A percentile compares a stretch with the other conserved stretches of the same genome.
phyloP scores from a whole-genome alignment of 164 flowering plant species.

The Sedum album region DNA sequence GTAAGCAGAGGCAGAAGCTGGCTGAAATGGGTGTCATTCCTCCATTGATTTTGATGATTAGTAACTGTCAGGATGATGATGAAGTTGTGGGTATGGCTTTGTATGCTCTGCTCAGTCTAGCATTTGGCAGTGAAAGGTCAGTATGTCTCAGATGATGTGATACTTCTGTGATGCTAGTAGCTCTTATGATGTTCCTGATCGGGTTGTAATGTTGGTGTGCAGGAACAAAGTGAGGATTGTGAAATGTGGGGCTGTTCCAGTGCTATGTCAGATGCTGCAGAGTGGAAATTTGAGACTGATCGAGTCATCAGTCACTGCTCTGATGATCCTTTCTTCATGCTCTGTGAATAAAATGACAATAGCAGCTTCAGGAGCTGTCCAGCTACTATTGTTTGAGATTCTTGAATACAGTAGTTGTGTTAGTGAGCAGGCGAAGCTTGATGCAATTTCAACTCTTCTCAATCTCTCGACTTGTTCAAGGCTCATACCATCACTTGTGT shows the following conservation, averaged over 20 bases:
- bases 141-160: neutral
- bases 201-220: constrained; percentile 13
- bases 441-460: constrained; percentile 42
- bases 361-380: constrained; percentile 41
- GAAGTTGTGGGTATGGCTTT: constrained; percentile 34
- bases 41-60: constrained; percentile 39
- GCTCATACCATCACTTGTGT: constrained; percentile 19
- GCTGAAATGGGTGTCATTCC: constrained; percentile 32
- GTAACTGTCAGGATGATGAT: constrained; percentile 20
- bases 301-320: constrained; percentile 26
- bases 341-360: constrained; percentile 34
- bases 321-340: constrained; percentile 58
- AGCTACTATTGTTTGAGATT: constrained; percentile 21
- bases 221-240: constrained; percentile 51
- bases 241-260: constrained; percentile 40
- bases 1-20: constrained; percentile 29
- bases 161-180: neutral
- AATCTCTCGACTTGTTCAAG: constrained; percentile 42
- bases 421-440: constrained; percentile 34
- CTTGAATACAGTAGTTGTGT: constrained; percentile 12
- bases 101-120: constrained; percentile 48
- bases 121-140: constrained; percentile 49
- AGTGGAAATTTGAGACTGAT: constrained; percentile 17
- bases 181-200: neutral
- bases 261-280: constrained; percentile 27